Evolutionary conservation across 2,329 filamentous ascomycete genomes (phyloP).

Genomic region (Arthrinium phaeospermum): DNA sequence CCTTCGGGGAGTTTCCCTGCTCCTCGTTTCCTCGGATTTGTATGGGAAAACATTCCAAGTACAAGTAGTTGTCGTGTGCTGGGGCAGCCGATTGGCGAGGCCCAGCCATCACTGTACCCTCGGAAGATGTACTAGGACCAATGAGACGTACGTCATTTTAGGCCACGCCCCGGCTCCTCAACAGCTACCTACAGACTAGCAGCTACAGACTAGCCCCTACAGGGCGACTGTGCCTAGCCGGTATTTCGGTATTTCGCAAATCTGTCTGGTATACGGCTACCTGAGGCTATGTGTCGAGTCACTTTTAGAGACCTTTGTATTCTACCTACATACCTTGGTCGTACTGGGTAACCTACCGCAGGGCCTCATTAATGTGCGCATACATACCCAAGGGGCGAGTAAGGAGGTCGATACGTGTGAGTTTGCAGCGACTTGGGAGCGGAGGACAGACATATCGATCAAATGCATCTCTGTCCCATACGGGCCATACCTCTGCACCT

Average conservation of each 20-base stretch:
- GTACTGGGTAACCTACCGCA: background rate
- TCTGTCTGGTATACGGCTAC: background rate
- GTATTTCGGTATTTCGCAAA: background rate
- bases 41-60: background rate
- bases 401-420: background rate
- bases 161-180: conserved; percentile 8
- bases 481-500: background rate
- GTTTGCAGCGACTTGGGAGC: background rate
- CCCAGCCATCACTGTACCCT: background rate
- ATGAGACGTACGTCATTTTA: conserved; percentile 12
- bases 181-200: background rate
- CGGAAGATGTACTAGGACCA: background rate
- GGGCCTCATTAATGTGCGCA: background rate
- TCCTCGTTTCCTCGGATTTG: background rate
- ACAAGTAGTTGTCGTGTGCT: background rate
- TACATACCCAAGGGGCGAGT: background rate
- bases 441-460: background rate
- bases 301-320: too few relatives aligned
- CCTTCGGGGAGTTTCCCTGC: background rate
- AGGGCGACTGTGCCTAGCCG: background rate
- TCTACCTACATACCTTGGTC: background rate
- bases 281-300: too few relatives aligned
- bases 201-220: background rate
- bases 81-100: background rate
- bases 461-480: background rate